A percentile compares a stretch with the other conserved stretches of the same genome.
These are phyloP conservation scores for Hypoxylon sp. DNA, from an alignment of 2,329 filamentous ascomycete genomes.

Conservation along the genomic window DNA sequence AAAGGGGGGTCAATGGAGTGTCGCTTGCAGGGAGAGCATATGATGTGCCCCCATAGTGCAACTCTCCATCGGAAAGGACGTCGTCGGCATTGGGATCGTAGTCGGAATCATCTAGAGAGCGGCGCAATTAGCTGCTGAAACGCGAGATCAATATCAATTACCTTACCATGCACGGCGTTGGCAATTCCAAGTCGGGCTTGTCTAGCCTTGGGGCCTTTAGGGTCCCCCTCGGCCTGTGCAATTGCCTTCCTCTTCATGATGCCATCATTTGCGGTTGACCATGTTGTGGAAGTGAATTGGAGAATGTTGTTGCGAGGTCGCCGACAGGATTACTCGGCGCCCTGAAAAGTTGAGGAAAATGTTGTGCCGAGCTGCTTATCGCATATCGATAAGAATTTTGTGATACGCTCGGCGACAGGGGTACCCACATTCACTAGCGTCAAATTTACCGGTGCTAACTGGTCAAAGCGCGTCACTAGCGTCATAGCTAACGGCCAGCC, in stretches of 20 bases:
- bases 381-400: constrained; percentile 31
- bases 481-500: constrained; percentile 11
- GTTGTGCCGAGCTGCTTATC: constrained; percentile 35
- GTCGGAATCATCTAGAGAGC: constrained; percentile 20
- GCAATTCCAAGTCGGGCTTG: constrained; percentile 28
- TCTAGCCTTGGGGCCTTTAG: constrained; percentile 38
- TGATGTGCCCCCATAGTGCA: constrained; percentile 42
- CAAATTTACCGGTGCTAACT: not conserved
- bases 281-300: constrained; percentile 10
- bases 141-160: constrained; percentile 73
- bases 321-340: not conserved
- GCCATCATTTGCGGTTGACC: not conserved
- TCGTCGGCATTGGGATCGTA: constrained; percentile 37
- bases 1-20: constrained; percentile 66
- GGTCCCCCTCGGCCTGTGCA: constrained; percentile 36
- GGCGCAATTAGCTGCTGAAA: constrained; percentile 18
- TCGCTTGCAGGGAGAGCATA: constrained; percentile 55
- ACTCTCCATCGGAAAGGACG: constrained; percentile 41
- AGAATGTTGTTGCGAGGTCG: not conserved
- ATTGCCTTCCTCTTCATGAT: constrained; percentile 50
- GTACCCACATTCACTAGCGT: constrained; percentile 5
- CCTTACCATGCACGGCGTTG: constrained; percentile 29
- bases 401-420: not conserved
- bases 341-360: constrained; percentile 27
- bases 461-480: constrained; percentile 21